A percentile compares a stretch with the other conserved stretches of the same genome.
Conservation (phyloP, 192 early-diverging fungal genomes). For the Allomyces arbusculus region DNA sequence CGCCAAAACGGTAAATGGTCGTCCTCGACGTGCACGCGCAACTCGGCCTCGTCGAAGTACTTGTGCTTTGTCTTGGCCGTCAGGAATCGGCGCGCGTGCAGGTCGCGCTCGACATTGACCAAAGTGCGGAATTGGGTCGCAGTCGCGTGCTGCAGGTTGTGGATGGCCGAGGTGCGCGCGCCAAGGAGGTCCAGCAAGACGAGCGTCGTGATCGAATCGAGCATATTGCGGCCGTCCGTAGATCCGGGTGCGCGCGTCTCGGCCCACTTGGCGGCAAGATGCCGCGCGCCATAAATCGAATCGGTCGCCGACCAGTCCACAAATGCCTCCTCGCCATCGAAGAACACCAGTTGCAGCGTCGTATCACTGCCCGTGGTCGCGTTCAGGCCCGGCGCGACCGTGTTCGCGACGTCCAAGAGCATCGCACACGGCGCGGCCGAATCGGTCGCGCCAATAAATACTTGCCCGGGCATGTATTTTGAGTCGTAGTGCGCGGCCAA, state of each 20-base stretch:
- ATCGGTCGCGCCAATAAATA: slow-evolving; percentile 77
- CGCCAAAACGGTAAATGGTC: slow-evolving; percentile 76
- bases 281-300: slow-evolving; percentile 75
- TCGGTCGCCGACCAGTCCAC: slow-evolving; percentile 50
- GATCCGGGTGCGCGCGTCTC: slow-evolving; percentile 10
- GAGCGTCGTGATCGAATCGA: slow-evolving; percentile 64
- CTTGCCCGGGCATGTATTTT: slow-evolving; percentile 39
- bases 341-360: slow-evolving; percentile 77
- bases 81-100: slow-evolving; percentile 18
- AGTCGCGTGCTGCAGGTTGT: slow-evolving; percentile 42
- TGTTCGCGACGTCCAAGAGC: slow-evolving; percentile 58
- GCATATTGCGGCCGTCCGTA: slow-evolving; percentile 7
- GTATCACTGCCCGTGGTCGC: slow-evolving; percentile 17
- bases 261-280: slow-evolving; percentile 69
- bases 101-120: slow-evolving; percentile 41
- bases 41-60: slow-evolving; percentile 8
- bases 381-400: slow-evolving; percentile 40
- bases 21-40: slow-evolving; percentile 34
- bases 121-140: slow-evolving; percentile 44
- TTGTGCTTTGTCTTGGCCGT: slow-evolving; percentile 11
- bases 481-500: slow-evolving; percentile 88
- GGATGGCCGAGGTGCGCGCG: slow-evolving; percentile 20
- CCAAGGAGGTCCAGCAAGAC: slow-evolving; percentile 81
- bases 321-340: slow-evolving; percentile 93
- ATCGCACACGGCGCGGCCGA: slow-evolving; percentile 81